These are phyloP conservation scores for Leccinum arenicola DNA, from an alignment of 768 basidiomycete genomes.

Conservation along the genomic window DNA sequence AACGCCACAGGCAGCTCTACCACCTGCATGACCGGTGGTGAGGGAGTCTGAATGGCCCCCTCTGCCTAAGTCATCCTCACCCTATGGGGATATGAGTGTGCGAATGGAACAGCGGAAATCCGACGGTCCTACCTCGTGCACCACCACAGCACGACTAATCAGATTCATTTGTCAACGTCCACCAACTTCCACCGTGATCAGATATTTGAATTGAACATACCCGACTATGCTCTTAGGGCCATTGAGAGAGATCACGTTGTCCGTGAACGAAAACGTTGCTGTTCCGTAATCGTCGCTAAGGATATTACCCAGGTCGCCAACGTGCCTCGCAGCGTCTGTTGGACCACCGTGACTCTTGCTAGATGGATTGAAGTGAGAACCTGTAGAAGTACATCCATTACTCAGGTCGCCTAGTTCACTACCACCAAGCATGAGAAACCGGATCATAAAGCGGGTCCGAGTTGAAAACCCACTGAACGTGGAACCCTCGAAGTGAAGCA, in stretches of 20 bases:
- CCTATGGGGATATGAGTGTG: slow-evolving; percentile 36
- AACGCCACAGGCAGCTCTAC: slow-evolving; percentile 77
- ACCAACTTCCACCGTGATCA: not conserved
- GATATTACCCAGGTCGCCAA: slow-evolving; percentile 79
- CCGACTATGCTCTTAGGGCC: slow-evolving; percentile 69
- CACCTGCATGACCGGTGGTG: slow-evolving; percentile 78
- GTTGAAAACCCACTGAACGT: slow-evolving; percentile 62
- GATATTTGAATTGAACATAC: slow-evolving; percentile 35
- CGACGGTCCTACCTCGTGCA: slow-evolving; percentile 56
- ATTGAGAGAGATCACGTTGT: slow-evolving; percentile 61
- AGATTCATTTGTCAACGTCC: slow-evolving; percentile 4
- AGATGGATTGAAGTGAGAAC: slow-evolving; percentile 77
- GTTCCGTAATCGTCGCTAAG: slow-evolving; percentile 54
- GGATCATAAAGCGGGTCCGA: slow-evolving; percentile 11
- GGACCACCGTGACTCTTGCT: slow-evolving; percentile 65
- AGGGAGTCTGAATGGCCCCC: slow-evolving; percentile 66
- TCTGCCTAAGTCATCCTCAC: slow-evolving; percentile 76
- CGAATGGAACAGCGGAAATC: slow-evolving; percentile 5
- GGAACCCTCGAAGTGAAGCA: slow-evolving; percentile 65
- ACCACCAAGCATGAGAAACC: slow-evolving; percentile 7
- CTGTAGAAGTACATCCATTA: slow-evolving; percentile 65
- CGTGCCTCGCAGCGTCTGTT: slow-evolving; percentile 53
- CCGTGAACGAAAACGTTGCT: slow-evolving; percentile 57
- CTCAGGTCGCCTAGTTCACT: slow-evolving; percentile 57
- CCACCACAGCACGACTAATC: slow-evolving; percentile 63